Evolutionary conservation across 2,329 filamentous ascomycete genomes (phyloP).

Genomic region (Fonsecaea pugnacius): DNA sequence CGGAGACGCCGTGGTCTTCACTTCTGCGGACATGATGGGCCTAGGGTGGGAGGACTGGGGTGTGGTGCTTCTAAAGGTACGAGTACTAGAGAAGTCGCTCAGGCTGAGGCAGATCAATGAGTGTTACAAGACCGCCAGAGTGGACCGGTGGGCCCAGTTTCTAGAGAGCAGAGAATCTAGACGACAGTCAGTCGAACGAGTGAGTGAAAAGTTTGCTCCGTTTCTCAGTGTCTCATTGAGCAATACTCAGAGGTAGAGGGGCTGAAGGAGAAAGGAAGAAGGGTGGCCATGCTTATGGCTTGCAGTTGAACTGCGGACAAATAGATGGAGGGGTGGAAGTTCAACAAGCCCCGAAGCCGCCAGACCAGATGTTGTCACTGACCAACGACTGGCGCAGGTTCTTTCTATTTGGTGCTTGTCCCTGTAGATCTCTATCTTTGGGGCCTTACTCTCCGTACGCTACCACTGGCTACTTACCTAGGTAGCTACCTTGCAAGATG

Average conservation of each 20-base stretch:
- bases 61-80: background rate
- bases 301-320: background rate
- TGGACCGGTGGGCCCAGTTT: background rate
- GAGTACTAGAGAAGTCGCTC: background rate
- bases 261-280: background rate
- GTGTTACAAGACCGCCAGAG: background rate
- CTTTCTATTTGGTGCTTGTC: slow-evolving; percentile 1
- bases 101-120: slow-evolving; percentile 4
- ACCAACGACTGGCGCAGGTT: background rate
- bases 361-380: background rate
- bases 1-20: slow-evolving; percentile 22
- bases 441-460: slow-evolving; percentile 2
- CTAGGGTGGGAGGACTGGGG: background rate
- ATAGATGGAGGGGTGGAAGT: background rate
- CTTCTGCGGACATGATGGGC: slow-evolving; percentile 20
- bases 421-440: slow-evolving; percentile 23
- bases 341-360: too few relatives aligned
- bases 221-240: background rate
- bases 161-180: background rate
- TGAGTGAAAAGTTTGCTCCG: background rate
- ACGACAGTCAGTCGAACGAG: background rate
- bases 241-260: background rate
- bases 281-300: slow-evolving; percentile 18
- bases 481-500: background rate
- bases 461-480: background rate